A percentile compares a stretch with the other conserved stretches of the same genome.
Evolutionary conservation across 176 grass and related monocot species (phyloP).

Genomic region (sorghum (Sorghum bicolor)): Sorghum_bicolor_NCBIv3 NC_012878.2:49828001-49828500

Average conservation of each 20-base stretch:
- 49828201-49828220: constrained; percentile 22
- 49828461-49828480: neutral
- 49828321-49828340: constrained; percentile 87
- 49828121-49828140: neutral
- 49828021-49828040: neutral
- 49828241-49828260: neutral
- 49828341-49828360: constrained; percentile 88
- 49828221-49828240: neutral
- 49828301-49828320: neutral
- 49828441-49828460: constrained; percentile 8
- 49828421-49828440: constrained; percentile 20
- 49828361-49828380: constrained; percentile 88
- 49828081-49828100: neutral
- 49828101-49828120: neutral
- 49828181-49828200: neutral
- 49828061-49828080: neutral
- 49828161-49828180: constrained; percentile 15
- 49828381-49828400: constrained; percentile 87
- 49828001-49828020: neutral
- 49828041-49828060: neutral
- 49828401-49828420: constrained; percentile 76
- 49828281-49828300: neutral
- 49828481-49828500: neutral
- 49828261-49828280: neutral
- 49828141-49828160: neutral